Percentiles rank a stretch among this genome's conserved stretches.
Evolutionary conservation across 176 grass and related monocot genomes (phyloP).

Genomic region (Cenchrus purpureus): DNA sequence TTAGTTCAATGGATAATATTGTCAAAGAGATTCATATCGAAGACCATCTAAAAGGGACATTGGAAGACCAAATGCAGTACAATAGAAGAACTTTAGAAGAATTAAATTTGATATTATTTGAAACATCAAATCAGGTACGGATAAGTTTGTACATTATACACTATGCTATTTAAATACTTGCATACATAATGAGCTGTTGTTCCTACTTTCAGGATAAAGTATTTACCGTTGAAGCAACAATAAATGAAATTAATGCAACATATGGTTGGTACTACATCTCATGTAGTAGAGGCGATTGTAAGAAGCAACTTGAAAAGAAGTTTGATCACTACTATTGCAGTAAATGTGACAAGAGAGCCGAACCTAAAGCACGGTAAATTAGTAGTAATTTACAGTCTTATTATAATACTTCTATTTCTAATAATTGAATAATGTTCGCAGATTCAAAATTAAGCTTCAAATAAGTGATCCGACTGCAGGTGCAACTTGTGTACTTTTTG

Average conservation of each 20-base stretch:
- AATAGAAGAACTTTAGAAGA: constrained; percentile 14
- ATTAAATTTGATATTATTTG: background rate
- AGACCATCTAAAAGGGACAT: background rate
- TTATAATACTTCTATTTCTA: too few relatives aligned
- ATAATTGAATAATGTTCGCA: too few relatives aligned
- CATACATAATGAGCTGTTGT: background rate
- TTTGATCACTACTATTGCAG: too few relatives aligned
- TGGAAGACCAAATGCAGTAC: constrained; percentile 1
- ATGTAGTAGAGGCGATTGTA: background rate
- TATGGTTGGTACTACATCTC: constrained; percentile 30
- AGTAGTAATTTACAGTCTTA: too few relatives aligned
- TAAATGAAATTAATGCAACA: background rate
- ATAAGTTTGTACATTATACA: background rate
- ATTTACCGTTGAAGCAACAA: constrained; percentile 10
- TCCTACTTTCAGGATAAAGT: background rate
- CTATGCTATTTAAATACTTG: background rate
- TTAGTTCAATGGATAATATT: background rate
- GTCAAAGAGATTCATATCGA: background rate
- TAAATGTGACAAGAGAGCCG: too few relatives aligned
- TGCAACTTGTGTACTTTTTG: too few relatives aligned
- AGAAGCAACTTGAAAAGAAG: too few relatives aligned
- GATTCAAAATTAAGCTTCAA: too few relatives aligned
- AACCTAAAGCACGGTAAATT: too few relatives aligned
- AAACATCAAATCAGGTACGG: background rate
- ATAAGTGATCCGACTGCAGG: too few relatives aligned